Base-by-base conservation (phyloP, 2,329 filamentous ascomycete genomes). In the Fusarium continuum region DNA sequence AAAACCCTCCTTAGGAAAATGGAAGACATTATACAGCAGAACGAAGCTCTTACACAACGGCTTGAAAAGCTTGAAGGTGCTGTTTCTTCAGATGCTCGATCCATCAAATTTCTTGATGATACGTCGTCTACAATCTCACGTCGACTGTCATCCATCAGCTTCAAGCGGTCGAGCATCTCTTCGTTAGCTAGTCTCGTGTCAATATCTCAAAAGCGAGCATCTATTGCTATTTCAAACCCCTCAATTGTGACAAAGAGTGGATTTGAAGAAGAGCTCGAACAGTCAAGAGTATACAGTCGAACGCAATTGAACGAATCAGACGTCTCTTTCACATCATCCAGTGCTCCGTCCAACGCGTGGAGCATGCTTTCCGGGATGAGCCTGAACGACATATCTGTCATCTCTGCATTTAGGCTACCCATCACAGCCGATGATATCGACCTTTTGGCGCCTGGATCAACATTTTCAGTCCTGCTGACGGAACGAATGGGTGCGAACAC, bases 351-450 rank as follows among this genome's bases (percentile, higher is more conserved):
- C 0, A 32, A 35, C n/a, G 35, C 50, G 3, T 54, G 50, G 50
- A 54, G 34, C 14, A 54, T 54, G 50, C 34, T 54, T 10, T 54
- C 50, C 0, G 50, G 50, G 2, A 48, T 48, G 26, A 54, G 50
- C n/a, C 16, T 54, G 8, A 54, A 54, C 8, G 43, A 54, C 8
- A 54, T 54, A 26, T 54, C 50, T 3, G 38, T 54, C 1, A 19
- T 48, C 2, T 48, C 43, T 8, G 43, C 43, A 9, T 55, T 55
- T 10, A n/a, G 54, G 13, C 48, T 45, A 6, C 43, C 50, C 1
- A 48, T 54, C 14, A 54, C 50, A 1, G 19, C 28, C 5, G 22
- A 48, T 6, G 50, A 48, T 7, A 48, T 54, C n/a, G 50, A 54
- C 2, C 43, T 54, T 1, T 7, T 54, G 8, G 50, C 50, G 8